phyloP scores from a whole-genome alignment of 495 filamentous ascomycete genomes.

The Lophiotrema nucula region DNA sequence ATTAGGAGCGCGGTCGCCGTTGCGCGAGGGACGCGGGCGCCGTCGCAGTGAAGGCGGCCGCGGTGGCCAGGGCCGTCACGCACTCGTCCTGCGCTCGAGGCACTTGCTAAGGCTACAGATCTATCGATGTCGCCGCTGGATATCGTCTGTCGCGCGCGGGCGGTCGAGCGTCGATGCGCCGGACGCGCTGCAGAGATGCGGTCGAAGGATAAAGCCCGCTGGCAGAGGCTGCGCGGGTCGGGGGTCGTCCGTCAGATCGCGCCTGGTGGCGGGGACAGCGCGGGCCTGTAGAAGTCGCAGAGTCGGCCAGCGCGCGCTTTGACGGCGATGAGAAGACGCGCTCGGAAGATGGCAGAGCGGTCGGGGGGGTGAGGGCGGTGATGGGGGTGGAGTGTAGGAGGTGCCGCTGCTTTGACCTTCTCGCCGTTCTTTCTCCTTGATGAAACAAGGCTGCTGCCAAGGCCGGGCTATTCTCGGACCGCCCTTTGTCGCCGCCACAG shows the following conservation, averaged over 20 bases:
- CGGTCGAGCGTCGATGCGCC: conserved; percentile 18
- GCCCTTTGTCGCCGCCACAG: background rate
- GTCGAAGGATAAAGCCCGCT: conserved; percentile 13
- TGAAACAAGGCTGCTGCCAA: too few species aligned
- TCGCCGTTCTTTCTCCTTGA: too few species aligned
- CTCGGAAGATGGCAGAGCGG: conserved; percentile 13
- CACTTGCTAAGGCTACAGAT: background rate
- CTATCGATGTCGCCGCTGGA: background rate
- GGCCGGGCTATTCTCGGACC: too few species aligned
- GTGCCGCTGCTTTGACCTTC: background rate
- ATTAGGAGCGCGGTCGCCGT: background rate
- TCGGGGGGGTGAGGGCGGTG: conserved; percentile 4
- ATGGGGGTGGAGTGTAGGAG: conserved; percentile 7
- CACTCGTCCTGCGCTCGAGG: conserved; percentile 10
- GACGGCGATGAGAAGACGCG: conserved; percentile 8
- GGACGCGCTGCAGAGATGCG: conserved; percentile 17
- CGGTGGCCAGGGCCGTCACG: conserved; percentile 23
- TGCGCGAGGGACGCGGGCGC: too few species aligned
- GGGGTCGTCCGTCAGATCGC: conserved; percentile 14
- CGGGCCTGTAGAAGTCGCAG: background rate
- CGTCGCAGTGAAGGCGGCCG: conserved; percentile 18
- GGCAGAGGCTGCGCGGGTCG: conserved; percentile 25
- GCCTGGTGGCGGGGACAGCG: background rate
- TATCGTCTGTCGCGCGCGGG: background rate
- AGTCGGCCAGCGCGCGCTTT: conserved; percentile 1